A percentile compares a stretch with the other conserved stretches of the same genome.
These are phyloP conservation scores for Cercospora sp. DNA, from an alignment of 2,329 filamentous ascomycete species.

Conservation along the genomic window DNA sequence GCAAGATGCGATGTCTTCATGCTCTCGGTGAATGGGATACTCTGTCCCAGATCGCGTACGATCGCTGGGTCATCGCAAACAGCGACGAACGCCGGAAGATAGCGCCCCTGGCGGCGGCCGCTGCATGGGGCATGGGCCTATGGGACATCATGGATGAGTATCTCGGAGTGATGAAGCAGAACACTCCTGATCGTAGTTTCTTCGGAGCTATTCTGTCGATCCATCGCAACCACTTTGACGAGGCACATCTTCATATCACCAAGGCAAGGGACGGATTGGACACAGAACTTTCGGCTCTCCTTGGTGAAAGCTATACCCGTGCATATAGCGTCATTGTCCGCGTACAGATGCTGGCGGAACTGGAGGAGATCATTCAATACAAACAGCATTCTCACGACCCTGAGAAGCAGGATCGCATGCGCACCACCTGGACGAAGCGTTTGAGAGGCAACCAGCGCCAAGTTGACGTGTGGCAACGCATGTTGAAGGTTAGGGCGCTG, in stretches of 20 bases:
- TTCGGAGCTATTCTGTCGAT: constrained; percentile 95
- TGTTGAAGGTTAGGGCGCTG: constrained; percentile 90
- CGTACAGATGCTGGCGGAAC: constrained; percentile 97
- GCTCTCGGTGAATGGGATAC: constrained; percentile 97
- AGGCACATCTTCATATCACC: constrained; percentile 84
- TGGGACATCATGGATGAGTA: constrained; percentile 99
- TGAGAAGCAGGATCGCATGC: constrained; percentile 86
- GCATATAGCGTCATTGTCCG: constrained; percentile 98
- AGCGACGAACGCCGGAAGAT: constrained; percentile 87
- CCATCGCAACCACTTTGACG: constrained; percentile 92
- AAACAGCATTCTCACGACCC: constrained; percentile 81
- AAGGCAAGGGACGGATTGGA: constrained; percentile 92
- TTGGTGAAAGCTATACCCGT: constrained; percentile 98
- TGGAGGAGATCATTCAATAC: constrained; percentile 97
- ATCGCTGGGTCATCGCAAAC: constrained; percentile 88
- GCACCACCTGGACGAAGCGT: constrained; percentile 91
- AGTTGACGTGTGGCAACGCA: constrained; percentile 96
- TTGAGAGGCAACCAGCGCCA: constrained; percentile 94
- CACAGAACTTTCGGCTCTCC: constrained; percentile 88
- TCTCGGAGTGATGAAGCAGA: constrained; percentile 87
- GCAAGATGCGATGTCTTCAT: constrained; percentile 98
- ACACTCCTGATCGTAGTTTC: constrained; percentile 93
- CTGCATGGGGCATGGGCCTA: constrained; percentile 92
- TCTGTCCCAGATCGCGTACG: constrained; percentile 81
- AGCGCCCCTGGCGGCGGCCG: constrained; percentile 88